Conservation (phyloP, 2,329 filamentous ascomycete genomes). For the Colletotrichum ledebouriae region DNA sequence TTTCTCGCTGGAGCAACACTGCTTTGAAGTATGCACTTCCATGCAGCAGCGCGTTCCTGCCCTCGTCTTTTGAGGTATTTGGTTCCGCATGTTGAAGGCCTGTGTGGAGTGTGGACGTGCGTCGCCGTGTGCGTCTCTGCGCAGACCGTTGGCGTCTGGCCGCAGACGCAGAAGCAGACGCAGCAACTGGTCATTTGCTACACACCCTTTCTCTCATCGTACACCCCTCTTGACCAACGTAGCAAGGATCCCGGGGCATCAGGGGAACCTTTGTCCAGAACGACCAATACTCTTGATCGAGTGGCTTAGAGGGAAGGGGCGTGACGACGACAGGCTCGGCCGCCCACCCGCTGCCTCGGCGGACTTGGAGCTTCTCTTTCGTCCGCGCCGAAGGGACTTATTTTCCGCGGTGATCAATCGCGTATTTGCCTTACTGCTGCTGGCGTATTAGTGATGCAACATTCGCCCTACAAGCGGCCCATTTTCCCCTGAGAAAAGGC, state of each 20-base stretch:
- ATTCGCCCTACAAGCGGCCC: constrained; percentile 25
- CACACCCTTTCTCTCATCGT: background rate
- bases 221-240: constrained; percentile 21
- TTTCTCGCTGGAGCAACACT: constrained; percentile 15
- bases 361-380: constrained; percentile 28
- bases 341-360: constrained; percentile 35
- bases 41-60: background rate
- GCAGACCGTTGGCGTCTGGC: constrained; percentile 38
- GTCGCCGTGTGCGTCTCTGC: constrained; percentile 23
- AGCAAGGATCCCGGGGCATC: constrained; percentile 30
- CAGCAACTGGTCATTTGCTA: background rate
- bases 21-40: constrained; percentile 14
- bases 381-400: constrained; percentile 29
- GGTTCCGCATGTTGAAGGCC: constrained; percentile 8
- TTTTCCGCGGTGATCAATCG: constrained; percentile 4
- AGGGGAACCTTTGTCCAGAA: constrained; percentile 38
- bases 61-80: background rate
- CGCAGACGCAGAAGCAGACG: constrained; percentile 6
- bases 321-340: constrained; percentile 35
- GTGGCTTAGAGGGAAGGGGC: constrained; percentile 38
- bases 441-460: constrained; percentile 21
- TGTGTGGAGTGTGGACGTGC: background rate
- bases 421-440: background rate
- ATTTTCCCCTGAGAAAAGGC: constrained; percentile 26
- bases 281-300: constrained; percentile 20